These are phyloP conservation scores for Solanum corneliomulleri DNA, from an alignment of 257 asterid genomes.

Conservation along the genomic window DNA sequence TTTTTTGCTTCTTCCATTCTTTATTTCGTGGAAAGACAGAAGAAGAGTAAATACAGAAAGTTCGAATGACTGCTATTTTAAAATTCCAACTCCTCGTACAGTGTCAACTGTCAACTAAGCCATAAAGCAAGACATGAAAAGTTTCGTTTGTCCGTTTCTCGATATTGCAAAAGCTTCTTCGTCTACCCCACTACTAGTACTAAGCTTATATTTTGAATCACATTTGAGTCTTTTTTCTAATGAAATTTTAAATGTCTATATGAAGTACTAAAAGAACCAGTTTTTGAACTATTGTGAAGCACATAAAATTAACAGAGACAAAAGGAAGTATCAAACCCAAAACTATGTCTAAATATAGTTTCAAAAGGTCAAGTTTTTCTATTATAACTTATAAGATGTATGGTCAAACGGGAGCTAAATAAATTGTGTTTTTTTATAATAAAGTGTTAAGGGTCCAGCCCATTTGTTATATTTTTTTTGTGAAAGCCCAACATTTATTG, in stretches of 20 bases:
- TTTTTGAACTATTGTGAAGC: not conserved
- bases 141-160: not conserved
- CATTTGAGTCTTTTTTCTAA: too few relatives aligned
- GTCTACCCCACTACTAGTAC: not conserved
- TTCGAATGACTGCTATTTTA: not conserved
- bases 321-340: too few relatives aligned
- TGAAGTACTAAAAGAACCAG: not conserved
- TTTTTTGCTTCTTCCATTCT: slow-evolving; percentile 39
- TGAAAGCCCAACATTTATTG: too few relatives aligned
- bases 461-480: too few relatives aligned
- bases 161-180: not conserved
- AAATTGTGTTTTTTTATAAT: not conserved
- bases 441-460: too few relatives aligned
- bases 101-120: not conserved
- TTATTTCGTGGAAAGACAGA: not conserved
- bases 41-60: not conserved
- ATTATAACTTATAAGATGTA: not conserved
- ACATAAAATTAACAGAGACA: too few relatives aligned
- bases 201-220: not conserved
- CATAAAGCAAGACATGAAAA: not conserved
- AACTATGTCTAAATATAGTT: not conserved
- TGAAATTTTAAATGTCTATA: not conserved
- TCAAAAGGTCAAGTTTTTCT: not conserved
- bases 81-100: not conserved
- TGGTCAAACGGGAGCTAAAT: not conserved